A percentile compares a stretch with the other conserved stretches of the same genome.
These are phyloP conservation scores for Podospora appendiculata DNA, from an alignment of 495 filamentous ascomycete genomes.

Conservation along the genomic window DNA sequence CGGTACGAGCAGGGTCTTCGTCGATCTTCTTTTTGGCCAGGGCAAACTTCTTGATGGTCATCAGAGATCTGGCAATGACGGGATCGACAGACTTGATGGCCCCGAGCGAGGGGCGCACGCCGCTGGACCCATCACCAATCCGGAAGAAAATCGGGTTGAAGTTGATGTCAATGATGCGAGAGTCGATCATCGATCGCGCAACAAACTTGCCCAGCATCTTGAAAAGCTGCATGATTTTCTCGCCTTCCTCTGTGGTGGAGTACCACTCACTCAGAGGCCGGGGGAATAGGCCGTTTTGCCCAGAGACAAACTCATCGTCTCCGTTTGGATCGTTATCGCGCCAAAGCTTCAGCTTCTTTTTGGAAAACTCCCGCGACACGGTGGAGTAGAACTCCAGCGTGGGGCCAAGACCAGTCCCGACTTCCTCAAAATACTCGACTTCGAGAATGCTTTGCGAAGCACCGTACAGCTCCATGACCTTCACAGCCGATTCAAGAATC, in stretches of 20 bases:
- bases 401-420: slow-evolving; percentile 91
- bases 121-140: slow-evolving; percentile 65
- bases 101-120: slow-evolving; percentile 81
- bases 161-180: slow-evolving; percentile 93
- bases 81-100: slow-evolving; percentile 85
- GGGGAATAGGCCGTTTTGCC: slow-evolving; percentile 80
- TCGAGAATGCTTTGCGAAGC: slow-evolving; percentile 91
- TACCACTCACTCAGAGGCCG: slow-evolving; percentile 82
- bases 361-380: slow-evolving; percentile 94
- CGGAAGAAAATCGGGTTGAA: slow-evolving; percentile 99
- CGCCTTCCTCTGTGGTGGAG: slow-evolving; percentile 63
- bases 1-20: slow-evolving; percentile 52
- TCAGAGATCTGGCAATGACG: slow-evolving; percentile 76
- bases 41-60: slow-evolving; percentile 81
- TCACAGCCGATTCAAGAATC: slow-evolving; percentile 92
- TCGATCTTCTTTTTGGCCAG: slow-evolving; percentile 75
- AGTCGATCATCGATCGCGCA: slow-evolving; percentile 96
- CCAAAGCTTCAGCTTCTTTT: slow-evolving; percentile 95
- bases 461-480: slow-evolving; percentile 99
- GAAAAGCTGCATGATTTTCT: slow-evolving; percentile 78
- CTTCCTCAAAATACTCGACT: slow-evolving; percentile 98
- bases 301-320: slow-evolving; percentile 79
- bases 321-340: slow-evolving; percentile 77
- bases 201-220: slow-evolving; percentile 96
- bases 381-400: slow-evolving; percentile 98